Base-by-base conservation (phyloP, 345 rosid species). In the Populus pruinosa region DNA sequence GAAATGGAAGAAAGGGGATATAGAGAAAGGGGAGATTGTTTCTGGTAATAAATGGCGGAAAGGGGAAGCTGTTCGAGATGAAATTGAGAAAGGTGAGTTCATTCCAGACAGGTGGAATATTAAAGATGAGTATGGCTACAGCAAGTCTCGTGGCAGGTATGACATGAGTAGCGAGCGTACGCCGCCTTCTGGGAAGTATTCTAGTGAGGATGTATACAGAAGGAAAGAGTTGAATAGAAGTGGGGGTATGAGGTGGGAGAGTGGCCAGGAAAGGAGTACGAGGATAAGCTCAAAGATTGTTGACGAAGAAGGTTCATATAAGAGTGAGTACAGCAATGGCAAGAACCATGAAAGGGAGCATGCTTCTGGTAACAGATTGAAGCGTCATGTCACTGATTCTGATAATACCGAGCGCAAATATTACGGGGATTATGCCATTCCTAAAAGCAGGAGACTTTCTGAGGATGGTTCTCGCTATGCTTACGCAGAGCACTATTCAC, bases 91-190 rank as follows among this genome's bases (percentile, higher is more conserved):
- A 81, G 97, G 96, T 6, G 98, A 96, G 83, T 89, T 90, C 86
- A 84, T 92, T 80, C 97, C 97, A 18, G 94, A 92, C 59, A 90
- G 97, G 83, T 92, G 98, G 97, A 94, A 89, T 53, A 86, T 77
- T 27, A 89, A 87, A 78, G 95, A 90, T 71, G 97, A 92, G 25
- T 84, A 84, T 73, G 67, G 86, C 70, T 87, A 79, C 76, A 56
- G 55, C 71, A 91, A 90, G 81, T 76, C 87, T 36, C 91, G 90
- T 49, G 76, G 73, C 70, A 92, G 89, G 85, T 84, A 86, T 77
- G 98, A 89, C 41, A 33, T 69, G n/a, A 83, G 79, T 59, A 87
- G 61, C 78, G 98, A 91, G 75, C 90, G 81, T 18, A 87, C 93
- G 20, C 91, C 96, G 43, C 90, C 96, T 9, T 79, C 87, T 25